Conservation (phyloP, 805 yeast species). For the Diddensiella caesifluorescens region DNA sequence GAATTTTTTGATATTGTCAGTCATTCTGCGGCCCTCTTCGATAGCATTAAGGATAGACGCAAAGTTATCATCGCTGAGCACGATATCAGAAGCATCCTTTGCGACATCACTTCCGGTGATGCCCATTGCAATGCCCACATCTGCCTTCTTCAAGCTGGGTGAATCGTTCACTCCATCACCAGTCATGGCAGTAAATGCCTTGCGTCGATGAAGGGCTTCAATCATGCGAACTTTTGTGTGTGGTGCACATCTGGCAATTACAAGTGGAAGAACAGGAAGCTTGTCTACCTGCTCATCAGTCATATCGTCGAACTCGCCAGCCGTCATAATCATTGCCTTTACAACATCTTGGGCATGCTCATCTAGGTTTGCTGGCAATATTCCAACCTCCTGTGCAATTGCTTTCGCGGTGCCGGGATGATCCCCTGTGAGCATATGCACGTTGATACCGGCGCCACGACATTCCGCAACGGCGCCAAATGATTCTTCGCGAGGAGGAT, state of each 20-base stretch:
- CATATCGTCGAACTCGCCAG: slow-evolving; percentile 61
- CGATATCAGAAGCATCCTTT: slow-evolving; percentile 77
- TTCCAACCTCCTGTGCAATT: slow-evolving; percentile 77
- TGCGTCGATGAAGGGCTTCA: slow-evolving; percentile 63
- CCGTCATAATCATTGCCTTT: slow-evolving; percentile 69
- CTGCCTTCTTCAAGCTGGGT: slow-evolving; percentile 69
- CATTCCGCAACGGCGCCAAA: slow-evolving; percentile 59
- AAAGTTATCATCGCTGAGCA: slow-evolving; percentile 69
- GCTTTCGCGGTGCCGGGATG: slow-evolving; percentile 75
- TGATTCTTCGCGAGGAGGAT: slow-evolving; percentile 72
- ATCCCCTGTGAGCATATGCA: slow-evolving; percentile 79
- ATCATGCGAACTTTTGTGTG: slow-evolving; percentile 77
- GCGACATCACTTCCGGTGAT: slow-evolving; percentile 78
- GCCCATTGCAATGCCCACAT: slow-evolving; percentile 84
- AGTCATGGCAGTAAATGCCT: slow-evolving; percentile 70
- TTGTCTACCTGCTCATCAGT: slow-evolving; percentile 55
- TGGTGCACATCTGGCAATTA: slow-evolving; percentile 79
- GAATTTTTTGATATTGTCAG: slow-evolving; percentile 71
- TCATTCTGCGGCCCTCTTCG: slow-evolving; percentile 78
- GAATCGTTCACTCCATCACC: slow-evolving; percentile 84
- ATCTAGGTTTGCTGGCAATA: slow-evolving; percentile 55
- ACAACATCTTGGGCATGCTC: slow-evolving; percentile 50
- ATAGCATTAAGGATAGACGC: slow-evolving; percentile 73
- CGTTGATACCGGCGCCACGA: slow-evolving; percentile 71
- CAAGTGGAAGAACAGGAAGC: slow-evolving; percentile 64